phyloP scores from a whole-genome alignment of 371 early-diverging fungal species.

The Apophysomyces sp. region DNA sequence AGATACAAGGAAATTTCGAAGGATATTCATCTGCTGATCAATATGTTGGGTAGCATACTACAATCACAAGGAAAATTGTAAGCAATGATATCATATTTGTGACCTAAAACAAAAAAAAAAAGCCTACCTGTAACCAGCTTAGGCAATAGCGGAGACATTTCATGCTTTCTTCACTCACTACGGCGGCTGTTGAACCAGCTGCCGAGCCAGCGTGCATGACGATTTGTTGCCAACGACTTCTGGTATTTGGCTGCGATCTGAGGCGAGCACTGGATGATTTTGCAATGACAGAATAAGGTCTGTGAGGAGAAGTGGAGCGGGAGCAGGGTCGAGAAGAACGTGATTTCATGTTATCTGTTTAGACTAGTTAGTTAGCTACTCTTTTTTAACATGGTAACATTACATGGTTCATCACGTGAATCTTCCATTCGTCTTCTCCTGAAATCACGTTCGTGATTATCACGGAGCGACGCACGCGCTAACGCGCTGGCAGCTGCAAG shows the following conservation, averaged over 20 bases:
- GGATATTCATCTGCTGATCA: slow-evolving; percentile 72
- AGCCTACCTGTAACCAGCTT: slow-evolving; percentile 78
- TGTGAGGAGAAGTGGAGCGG: slow-evolving; percentile 46
- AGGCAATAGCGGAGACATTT: slow-evolving; percentile 77
- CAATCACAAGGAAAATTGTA: slow-evolving; percentile 4
- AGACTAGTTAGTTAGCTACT: neutral
- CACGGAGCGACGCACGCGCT: slow-evolving; percentile 34
- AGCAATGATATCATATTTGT: neutral
- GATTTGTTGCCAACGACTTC: slow-evolving; percentile 73
- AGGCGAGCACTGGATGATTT: slow-evolving; percentile 19
- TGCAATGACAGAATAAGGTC: slow-evolving; percentile 29
- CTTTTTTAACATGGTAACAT: neutral
- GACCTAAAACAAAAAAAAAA: neutral
- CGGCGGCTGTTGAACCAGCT: slow-evolving; percentile 71
- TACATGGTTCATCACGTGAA: slow-evolving; percentile 30
- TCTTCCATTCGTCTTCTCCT: slow-evolving; percentile 32
- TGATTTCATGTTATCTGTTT: slow-evolving; percentile 12
- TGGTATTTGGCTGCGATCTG: slow-evolving; percentile 17
- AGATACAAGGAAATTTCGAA: slow-evolving; percentile 66
- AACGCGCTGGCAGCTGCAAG: slow-evolving; percentile 40
- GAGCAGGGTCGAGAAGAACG: slow-evolving; percentile 27
- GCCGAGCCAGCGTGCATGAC: slow-evolving; percentile 70
- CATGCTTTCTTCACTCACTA: slow-evolving; percentile 80
- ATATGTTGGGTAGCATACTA: slow-evolving; percentile 85
- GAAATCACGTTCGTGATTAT: slow-evolving; percentile 24